phyloP scores from a whole-genome alignment of 352 stramenopile species.

The Globisporangium irregulare region DNA sequence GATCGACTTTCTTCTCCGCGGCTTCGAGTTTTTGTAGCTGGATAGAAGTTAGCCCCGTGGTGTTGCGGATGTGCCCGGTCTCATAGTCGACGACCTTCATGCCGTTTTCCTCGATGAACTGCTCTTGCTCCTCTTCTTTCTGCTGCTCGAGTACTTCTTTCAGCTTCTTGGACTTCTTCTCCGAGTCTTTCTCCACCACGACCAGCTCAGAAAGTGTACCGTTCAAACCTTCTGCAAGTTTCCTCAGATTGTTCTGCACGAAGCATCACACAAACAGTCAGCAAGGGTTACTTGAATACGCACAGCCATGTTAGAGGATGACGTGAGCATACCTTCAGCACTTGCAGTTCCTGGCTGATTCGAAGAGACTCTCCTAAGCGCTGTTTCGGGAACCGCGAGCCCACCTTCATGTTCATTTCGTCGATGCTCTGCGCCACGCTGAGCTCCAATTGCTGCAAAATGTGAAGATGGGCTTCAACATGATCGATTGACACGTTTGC shows the following conservation, averaged over 20 bases:
- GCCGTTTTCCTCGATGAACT: constrained; percentile 77
- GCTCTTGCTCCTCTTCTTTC: constrained; percentile 71
- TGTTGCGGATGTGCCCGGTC: constrained; percentile 75
- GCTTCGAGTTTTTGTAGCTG: constrained; percentile 76
- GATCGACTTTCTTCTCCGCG: constrained; percentile 79
- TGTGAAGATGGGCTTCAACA: constrained; percentile 71
- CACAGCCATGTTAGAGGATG: not conserved
- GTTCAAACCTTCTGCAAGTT: constrained; percentile 66
- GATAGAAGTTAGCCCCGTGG: constrained; percentile 51
- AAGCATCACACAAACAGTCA: not conserved
- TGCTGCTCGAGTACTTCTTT: constrained; percentile 73
- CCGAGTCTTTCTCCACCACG: constrained; percentile 79
- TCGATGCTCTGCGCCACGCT: constrained; percentile 68
- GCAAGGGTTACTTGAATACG: not conserved
- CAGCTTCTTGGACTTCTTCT: constrained; percentile 77
- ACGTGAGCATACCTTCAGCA: constrained; percentile 21
- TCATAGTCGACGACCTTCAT: constrained; percentile 84
- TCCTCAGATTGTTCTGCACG: constrained; percentile 57
- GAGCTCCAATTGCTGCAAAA: constrained; percentile 67
- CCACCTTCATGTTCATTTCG: constrained; percentile 30
- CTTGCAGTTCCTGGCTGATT: constrained; percentile 41
- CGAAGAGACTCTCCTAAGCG: constrained; percentile 25
- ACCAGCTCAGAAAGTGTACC: constrained; percentile 75
- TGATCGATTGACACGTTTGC: constrained; percentile 71
- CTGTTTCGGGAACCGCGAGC: constrained; percentile 25